phyloP scores from a whole-genome alignment of 768 basidiomycete species.

The Cystofilobasidium macerans region DNA sequence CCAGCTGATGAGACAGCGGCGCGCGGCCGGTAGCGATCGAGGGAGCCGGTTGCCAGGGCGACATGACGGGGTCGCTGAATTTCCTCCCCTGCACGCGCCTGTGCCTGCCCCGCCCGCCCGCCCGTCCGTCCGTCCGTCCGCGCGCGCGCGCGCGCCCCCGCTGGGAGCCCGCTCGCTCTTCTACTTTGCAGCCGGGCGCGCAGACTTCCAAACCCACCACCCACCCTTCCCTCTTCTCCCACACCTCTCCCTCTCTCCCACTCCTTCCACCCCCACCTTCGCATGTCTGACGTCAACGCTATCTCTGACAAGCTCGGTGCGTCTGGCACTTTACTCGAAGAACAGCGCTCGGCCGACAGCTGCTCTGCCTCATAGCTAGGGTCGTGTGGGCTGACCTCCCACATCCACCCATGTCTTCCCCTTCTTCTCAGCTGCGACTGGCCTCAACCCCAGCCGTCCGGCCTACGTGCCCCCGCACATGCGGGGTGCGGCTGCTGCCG shows the following conservation, averaged over 20 bases:
- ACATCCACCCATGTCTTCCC: background rate
- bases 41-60: too few species aligned
- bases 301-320: constrained; percentile 9
- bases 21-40: too few species aligned
- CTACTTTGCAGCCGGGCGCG: too few species aligned
- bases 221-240: background rate
- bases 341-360: too few species aligned
- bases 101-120: too few species aligned
- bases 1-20: too few species aligned
- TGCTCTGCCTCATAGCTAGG: background rate
- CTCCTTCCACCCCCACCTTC: background rate
- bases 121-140: too few species aligned
- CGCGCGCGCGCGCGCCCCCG: too few species aligned
- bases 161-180: too few species aligned
- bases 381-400: background rate
- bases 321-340: background rate
- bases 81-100: too few species aligned
- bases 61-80: too few species aligned
- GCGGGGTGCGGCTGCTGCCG: constrained; percentile 29
- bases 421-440: constrained; percentile 27
- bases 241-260: background rate
- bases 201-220: too few species aligned
- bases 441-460: constrained; percentile 38
- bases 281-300: constrained; percentile 15
- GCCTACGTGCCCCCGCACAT: constrained; percentile 41